Evolutionary conservation across 2,329 filamentous ascomycete genomes (phyloP).

Genomic region (Aspergillus novoparasiticus): DNA sequence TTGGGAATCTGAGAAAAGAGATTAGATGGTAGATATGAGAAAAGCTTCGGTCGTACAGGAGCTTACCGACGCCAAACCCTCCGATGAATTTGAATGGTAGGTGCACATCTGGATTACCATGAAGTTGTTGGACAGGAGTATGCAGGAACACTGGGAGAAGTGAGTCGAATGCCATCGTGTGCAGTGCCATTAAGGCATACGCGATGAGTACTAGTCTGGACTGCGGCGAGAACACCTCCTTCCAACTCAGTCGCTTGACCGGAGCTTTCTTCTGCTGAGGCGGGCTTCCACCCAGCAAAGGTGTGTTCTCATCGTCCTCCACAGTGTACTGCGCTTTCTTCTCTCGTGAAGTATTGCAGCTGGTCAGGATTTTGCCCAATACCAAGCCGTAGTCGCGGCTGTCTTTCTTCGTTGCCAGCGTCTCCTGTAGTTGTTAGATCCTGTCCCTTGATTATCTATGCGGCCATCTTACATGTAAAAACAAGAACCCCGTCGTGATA

Average conservation of each 20-base stretch:
- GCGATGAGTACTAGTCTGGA: conserved; percentile 73
- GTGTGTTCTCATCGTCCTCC: conserved; percentile 30
- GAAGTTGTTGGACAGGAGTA: conserved; percentile 61
- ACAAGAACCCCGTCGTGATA: conserved; percentile 72
- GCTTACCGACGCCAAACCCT: conserved; percentile 69
- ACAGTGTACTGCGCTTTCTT: conserved; percentile 18
- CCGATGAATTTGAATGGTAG: conserved; percentile 81
- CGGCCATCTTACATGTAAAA: conserved; percentile 68
- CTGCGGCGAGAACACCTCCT: conserved; percentile 72
- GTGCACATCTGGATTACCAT: conserved; percentile 58
- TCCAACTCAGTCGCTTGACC: conserved; percentile 47
- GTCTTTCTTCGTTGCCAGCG: conserved; percentile 70
- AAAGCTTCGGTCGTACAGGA: background rate
- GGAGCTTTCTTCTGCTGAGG: conserved; percentile 18
- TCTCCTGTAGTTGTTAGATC: conserved; percentile 61
- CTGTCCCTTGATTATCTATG: background rate
- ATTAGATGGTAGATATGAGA: background rate
- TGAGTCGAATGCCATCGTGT: conserved; percentile 84
- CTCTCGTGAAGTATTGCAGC: conserved; percentile 37
- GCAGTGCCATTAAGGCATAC: conserved; percentile 80
- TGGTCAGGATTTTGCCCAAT: conserved; percentile 67
- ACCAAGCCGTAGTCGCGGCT: conserved; percentile 73
- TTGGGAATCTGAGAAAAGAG: conserved; percentile 57
- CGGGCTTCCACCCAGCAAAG: conserved; percentile 33
- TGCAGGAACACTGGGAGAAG: conserved; percentile 87